phyloP scores from a whole-genome alignment of 2,329 filamentous ascomycete species.

The Mycogone perniciosa region DNA sequence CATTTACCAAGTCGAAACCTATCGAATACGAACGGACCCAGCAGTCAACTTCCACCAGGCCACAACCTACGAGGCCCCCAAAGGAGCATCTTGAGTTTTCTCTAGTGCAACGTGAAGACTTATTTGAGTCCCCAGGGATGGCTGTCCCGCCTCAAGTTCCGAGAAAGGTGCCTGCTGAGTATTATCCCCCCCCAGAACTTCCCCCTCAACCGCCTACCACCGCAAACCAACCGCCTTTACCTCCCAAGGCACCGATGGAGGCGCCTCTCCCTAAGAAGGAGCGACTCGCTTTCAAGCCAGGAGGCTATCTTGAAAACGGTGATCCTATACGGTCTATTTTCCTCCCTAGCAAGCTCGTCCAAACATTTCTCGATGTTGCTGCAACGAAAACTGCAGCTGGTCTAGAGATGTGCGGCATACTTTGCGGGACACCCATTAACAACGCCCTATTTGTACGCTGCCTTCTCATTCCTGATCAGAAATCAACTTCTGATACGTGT shows the following conservation, averaged over 20 bases:
- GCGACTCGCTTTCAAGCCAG: conserved; percentile 62
- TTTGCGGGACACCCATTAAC: conserved; percentile 84
- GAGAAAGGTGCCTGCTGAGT: conserved; percentile 10
- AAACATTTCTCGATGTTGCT: conserved; percentile 68
- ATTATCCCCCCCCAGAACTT: conserved; percentile 13
- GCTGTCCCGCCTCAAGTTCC: conserved; percentile 25
- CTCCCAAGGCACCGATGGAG: conserved; percentile 23
- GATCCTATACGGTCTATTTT: conserved; percentile 82
- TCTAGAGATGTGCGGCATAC: conserved; percentile 89
- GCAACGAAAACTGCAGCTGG: conserved; percentile 70
- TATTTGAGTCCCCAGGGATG: conserved; percentile 13
- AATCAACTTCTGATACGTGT: conserved; percentile 85
- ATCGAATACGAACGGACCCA: conserved; percentile 32
- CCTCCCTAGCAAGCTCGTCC: conserved; percentile 68
- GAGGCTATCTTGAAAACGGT: conserved; percentile 85
- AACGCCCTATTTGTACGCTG: conserved; percentile 89
- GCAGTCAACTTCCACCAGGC: conserved; percentile 14
- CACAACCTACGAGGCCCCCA: conserved; percentile 30
- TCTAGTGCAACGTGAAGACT: conserved; percentile 1
- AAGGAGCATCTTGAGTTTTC: conserved; percentile 18
- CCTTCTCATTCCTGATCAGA: conserved; percentile 86
- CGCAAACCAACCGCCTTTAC: conserved; percentile 19
- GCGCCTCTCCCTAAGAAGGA: conserved; percentile 40
- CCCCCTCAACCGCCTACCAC: background rate
- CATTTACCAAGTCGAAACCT: conserved; percentile 46